Evolutionary conservation across 441 rosid species (phyloP).

Genomic region (Pelargonium myrrhifolium): DNA sequence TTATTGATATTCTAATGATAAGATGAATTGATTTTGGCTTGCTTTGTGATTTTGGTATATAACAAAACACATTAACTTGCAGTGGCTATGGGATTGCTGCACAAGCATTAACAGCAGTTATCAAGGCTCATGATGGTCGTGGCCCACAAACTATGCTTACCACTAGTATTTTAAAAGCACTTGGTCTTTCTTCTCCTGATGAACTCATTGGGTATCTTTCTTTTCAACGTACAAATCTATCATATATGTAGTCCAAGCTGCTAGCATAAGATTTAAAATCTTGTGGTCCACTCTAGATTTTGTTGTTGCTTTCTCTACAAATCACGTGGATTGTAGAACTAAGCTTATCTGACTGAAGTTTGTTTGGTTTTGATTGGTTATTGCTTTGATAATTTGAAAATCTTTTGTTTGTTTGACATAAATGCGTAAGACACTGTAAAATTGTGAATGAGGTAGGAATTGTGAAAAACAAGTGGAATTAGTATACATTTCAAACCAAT

Average conservation of each 20-base stretch:
- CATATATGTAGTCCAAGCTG: background rate
- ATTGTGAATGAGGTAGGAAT: background rate
- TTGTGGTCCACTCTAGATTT: constrained; percentile 4
- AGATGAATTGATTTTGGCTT: background rate
- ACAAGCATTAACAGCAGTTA: constrained; percentile 76
- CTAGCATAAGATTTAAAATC: background rate
- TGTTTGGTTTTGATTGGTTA: background rate
- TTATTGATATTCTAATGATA: background rate
- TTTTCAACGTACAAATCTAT: background rate
- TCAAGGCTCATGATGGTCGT: constrained; percentile 92
- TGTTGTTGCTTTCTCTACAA: background rate
- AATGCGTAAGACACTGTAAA: background rate
- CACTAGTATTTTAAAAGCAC: constrained; percentile 46
- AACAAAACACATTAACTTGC: constrained; percentile 24
- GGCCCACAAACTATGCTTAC: constrained; percentile 74
- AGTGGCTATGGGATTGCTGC: constrained; percentile 99
- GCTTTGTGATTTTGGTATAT: background rate
- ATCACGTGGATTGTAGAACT: background rate
- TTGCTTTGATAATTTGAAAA: background rate
- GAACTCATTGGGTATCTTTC: constrained; percentile 71
- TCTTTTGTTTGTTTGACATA: background rate
- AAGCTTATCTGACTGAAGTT: background rate
- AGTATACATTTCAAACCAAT: background rate
- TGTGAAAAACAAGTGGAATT: background rate
- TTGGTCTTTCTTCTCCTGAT: constrained; percentile 74